Base-by-base conservation (phyloP, 176 grass and related monocot genomes). In the Oryza australiensis region DNA sequence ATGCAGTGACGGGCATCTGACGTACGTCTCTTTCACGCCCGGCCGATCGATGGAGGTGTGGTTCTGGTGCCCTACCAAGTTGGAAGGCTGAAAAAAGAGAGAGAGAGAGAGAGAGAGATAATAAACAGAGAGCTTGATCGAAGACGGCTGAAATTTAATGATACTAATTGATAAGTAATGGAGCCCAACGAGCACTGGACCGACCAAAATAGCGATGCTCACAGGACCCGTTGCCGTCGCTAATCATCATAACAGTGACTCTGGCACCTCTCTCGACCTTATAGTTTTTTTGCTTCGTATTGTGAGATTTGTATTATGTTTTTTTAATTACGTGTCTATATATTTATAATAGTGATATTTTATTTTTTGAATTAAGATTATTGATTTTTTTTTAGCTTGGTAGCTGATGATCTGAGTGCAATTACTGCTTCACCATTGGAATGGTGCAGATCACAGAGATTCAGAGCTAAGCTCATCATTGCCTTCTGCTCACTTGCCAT, bases 211-310 rank as follows among this genome's bases (percentile, higher is more conserved):
- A 55, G 48, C 46, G 28, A 34, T 1, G 28, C 48, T 22, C 72
- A 57, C 29, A 49, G 8, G 70, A 9, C 46, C 9, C 15, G 10
- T 74, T 53, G 45, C 26, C 76, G 42, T 32, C 38, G 26, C 13
- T 34, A 78, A 78, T 78, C 60, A 46, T 79, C 26, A 10, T 32
- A 66, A 66, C 62, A 48, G 28, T 49, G 76, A 79, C 76, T 33
- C 16, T 11, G 26, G 28, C 62, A 12, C 27, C 27, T 27, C 18
- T 5, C 13, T 10, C 41, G 9, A 8, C 5, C 27, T 66, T 42
- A 35, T 65, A 27, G n/a, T n/a, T n/a, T n/a, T n/a, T n/a, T n/a
- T 49, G 28, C 28, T 60, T n/a, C 7, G 32, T 7, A n/a, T n/a
- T n/a, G n/a, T n/a, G n/a, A n/a, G n/a, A n/a, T n/a, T n/a, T n/a